Percentiles rank a stretch among this genome's conserved stretches.
Evolutionary conservation across 1,284 basidiomycete species (phyloP).

Genomic region (Leccinum pseudoinsigne): DNA sequence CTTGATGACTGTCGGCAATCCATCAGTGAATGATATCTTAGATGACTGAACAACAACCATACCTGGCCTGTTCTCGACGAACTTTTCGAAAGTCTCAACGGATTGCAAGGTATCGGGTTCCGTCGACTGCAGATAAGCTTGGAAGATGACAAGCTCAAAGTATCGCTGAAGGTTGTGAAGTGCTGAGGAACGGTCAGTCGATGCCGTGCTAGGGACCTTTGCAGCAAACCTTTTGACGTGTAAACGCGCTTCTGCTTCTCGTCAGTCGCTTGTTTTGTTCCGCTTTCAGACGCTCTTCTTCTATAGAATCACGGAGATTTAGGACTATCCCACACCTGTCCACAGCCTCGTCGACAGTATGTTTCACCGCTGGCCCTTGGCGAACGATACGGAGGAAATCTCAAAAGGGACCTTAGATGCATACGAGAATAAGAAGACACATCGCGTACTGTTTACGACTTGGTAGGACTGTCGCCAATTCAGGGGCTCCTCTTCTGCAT

Average conservation of each 20-base stretch:
- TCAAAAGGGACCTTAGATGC: conserved; percentile 34
- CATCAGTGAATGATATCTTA: not conserved
- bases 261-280: conserved; percentile 78
- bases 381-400: conserved; percentile 92
- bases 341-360: conserved; percentile 88
- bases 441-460: conserved; percentile 71
- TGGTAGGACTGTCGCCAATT: conserved; percentile 69
- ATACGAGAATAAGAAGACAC: not conserved
- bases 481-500: conserved; percentile 31
- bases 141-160: conserved; percentile 92
- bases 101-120: conserved; percentile 80
- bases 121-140: conserved; percentile 89
- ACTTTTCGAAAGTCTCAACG: conserved; percentile 78
- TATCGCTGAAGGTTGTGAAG: conserved; percentile 84
- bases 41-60: conserved; percentile 13
- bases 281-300: conserved; percentile 73
- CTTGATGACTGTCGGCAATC: conserved; percentile 71
- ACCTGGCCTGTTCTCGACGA: conserved; percentile 83
- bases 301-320: conserved; percentile 89
- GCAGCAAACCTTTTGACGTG: conserved; percentile 67
- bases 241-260: conserved; percentile 65
- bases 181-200: conserved; percentile 42
- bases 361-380: conserved; percentile 87
- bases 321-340: conserved; percentile 85
- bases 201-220: not conserved